Percentiles rank a stretch among this genome's conserved stretches.
These are phyloP conservation scores for Pseudocohnilembus persalinus DNA, from an alignment of 169 alveolate species.

Conservation along the genomic window DNA sequence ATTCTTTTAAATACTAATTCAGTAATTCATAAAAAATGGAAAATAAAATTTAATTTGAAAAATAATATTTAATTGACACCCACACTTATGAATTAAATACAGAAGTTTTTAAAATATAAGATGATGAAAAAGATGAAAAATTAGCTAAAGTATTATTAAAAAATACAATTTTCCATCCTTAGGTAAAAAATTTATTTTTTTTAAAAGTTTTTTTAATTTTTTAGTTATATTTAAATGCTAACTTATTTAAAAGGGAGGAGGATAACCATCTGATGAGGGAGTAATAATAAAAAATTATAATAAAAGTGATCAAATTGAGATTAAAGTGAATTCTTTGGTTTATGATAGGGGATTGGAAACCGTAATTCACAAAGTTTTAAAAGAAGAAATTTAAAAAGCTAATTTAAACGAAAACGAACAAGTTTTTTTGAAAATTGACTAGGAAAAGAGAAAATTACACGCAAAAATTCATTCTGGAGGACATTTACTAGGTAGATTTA, in stretches of 20 bases:
- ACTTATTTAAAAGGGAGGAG: conserved; percentile 61
- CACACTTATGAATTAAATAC: not conserved
- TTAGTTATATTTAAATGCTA: too few relatives aligned
- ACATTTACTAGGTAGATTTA: conserved; percentile 41
- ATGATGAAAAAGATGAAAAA: not conserved
- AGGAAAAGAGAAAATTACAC: conserved; percentile 47
- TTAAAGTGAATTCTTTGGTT: conserved; percentile 4
- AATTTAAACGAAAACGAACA: not conserved
- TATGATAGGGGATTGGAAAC: conserved; percentile 28
- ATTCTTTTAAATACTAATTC: not conserved
- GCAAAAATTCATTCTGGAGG: conserved; percentile 82
- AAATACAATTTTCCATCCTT: not conserved
- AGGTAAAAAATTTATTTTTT: not conserved
- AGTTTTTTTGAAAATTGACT: conserved; percentile 29
- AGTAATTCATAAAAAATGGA: too few relatives aligned
- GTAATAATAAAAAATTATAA: conserved; percentile 34
- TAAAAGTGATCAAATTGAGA: conserved; percentile 6
- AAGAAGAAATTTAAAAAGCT: not conserved
- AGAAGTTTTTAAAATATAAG: not conserved
- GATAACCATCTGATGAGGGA: conserved; percentile 78
- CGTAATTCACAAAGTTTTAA: not conserved
- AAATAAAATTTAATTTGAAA: not conserved
- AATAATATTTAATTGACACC: not conserved
- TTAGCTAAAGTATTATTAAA: not conserved
- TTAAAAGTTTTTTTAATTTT: too few relatives aligned